Conservation (phyloP, 1,139 yeast species). For the Candida pseudoviswanathii region DNA sequence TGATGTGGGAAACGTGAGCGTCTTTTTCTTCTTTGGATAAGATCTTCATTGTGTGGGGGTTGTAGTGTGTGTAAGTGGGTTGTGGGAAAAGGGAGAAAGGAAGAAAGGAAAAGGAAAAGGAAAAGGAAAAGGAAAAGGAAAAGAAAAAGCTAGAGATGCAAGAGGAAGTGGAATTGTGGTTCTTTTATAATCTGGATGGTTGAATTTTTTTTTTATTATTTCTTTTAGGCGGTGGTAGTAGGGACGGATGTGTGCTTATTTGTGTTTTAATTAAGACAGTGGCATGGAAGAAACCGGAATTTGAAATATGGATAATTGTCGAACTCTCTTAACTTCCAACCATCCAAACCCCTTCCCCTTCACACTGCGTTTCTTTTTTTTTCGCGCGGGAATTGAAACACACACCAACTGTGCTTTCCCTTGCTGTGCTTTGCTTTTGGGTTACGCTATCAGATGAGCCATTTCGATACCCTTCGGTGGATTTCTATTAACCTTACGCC, state of each 20-base stretch:
- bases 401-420: too few species aligned
- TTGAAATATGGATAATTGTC: background rate
- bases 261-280: background rate
- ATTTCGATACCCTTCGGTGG: too few species aligned
- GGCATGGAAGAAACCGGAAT: conserved; percentile 1
- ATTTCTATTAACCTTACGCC: too few species aligned
- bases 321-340: background rate
- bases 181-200: background rate
- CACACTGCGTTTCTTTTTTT: background rate
- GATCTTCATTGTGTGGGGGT: conserved; percentile 35
- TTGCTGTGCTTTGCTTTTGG: too few species aligned
- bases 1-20: conserved; percentile 42
- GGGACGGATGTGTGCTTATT: too few species aligned
- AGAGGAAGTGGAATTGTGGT: background rate
- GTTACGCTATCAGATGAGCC: too few species aligned
- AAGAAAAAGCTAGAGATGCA: background rate
- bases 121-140: background rate
- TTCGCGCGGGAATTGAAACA: conserved; percentile 6
- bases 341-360: conserved; percentile 1
- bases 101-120: background rate
- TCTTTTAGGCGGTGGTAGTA: too few species aligned
- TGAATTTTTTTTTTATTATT: background rate
- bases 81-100: background rate
- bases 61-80: background rate
- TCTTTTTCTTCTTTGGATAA: conserved; percentile 41